phyloP scores from a whole-genome alignment of 352 stramenopile genomes.

The Phytophthora ramorum region DNA sequence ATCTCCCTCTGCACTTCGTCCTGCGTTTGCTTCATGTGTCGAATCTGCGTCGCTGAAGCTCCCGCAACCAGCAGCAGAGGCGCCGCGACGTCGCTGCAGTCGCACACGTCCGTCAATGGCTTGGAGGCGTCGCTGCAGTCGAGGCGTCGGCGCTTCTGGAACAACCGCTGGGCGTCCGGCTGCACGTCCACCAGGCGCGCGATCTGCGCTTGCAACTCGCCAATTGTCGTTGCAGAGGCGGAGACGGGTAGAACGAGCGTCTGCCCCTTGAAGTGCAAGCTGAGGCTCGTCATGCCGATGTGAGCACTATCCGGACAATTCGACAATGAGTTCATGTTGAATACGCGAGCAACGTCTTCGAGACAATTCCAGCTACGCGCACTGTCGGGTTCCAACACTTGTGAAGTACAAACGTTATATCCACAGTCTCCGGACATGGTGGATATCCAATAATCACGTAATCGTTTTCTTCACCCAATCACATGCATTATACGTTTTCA shows the following conservation, averaged over 20 bases:
- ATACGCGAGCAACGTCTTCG: not conserved
- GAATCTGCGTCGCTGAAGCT: constrained; percentile 51
- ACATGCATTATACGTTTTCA: too few species aligned
- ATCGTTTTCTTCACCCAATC: too few species aligned
- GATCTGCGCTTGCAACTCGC: constrained; percentile 49
- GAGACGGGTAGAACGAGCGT: constrained; percentile 39
- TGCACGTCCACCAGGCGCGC: constrained; percentile 33
- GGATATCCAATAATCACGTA: too few species aligned
- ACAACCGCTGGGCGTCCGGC: constrained; percentile 60
- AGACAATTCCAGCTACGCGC: too few species aligned
- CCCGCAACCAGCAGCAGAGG: constrained; percentile 57
- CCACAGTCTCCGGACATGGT: too few species aligned
- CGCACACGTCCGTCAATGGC: constrained; percentile 36
- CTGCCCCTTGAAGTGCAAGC: constrained; percentile 58
- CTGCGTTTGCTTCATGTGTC: constrained; percentile 60
- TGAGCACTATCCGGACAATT: constrained; percentile 24
- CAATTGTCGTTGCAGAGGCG: constrained; percentile 34
- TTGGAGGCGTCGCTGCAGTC: constrained; percentile 33
- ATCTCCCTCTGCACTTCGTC: constrained; percentile 44
- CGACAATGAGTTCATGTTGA: constrained; percentile 15
- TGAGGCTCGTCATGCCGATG: constrained; percentile 38
- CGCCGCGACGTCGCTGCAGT: constrained; percentile 19
- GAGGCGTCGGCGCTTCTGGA: constrained; percentile 61
- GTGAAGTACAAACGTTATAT: too few species aligned
- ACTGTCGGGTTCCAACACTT: too few species aligned